Evolutionary conservation across 2,329 filamentous ascomycete species (phyloP).

Genomic region (Fusarium sp.): DNA sequence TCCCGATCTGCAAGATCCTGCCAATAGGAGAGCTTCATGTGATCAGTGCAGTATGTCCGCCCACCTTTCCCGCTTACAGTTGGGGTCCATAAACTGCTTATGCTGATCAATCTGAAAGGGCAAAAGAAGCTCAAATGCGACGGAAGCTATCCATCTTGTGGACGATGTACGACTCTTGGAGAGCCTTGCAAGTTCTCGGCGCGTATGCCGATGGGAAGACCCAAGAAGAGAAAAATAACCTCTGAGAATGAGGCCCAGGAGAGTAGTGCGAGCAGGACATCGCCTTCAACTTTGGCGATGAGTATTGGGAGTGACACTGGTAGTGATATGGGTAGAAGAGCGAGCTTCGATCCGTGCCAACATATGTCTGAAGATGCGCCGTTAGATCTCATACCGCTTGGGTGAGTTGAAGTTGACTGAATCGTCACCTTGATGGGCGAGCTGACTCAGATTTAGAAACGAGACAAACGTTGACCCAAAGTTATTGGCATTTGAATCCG

Average conservation of each 20-base stretch:
- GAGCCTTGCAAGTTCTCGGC: slow-evolving; percentile 42
- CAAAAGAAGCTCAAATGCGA: slow-evolving; percentile 47
- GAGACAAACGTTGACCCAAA: slow-evolving; percentile 35
- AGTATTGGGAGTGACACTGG: slow-evolving; percentile 16
- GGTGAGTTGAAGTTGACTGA: slow-evolving; percentile 18
- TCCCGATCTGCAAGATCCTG: slow-evolving; percentile 19
- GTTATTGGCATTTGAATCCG: slow-evolving; percentile 9
- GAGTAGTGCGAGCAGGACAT: slow-evolving; percentile 13
- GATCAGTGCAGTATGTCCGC: slow-evolving; percentile 42
- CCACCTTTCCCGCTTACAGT: slow-evolving; percentile 8
- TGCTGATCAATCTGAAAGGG: slow-evolving; percentile 31
- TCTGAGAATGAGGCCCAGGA: slow-evolving; percentile 16
- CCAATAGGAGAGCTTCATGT: slow-evolving; percentile 43
- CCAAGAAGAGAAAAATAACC: slow-evolving; percentile 41
- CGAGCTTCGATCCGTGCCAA: slow-evolving; percentile 26
- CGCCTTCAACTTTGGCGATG: slow-evolving; percentile 16
- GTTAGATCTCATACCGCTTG: slow-evolving; percentile 20
- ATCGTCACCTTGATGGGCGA: not conserved
- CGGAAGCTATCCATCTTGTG: slow-evolving; percentile 38
- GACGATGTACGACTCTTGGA: slow-evolving; percentile 25
- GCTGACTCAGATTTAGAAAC: slow-evolving; percentile 31
- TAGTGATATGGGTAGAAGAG: slow-evolving; percentile 14
- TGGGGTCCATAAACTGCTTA: not conserved
- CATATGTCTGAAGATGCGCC: slow-evolving; percentile 17
- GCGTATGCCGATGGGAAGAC: slow-evolving; percentile 42